Base-by-base conservation (phyloP, 192 early-diverging fungal genomes). In the Coemansia sp. region DNA sequence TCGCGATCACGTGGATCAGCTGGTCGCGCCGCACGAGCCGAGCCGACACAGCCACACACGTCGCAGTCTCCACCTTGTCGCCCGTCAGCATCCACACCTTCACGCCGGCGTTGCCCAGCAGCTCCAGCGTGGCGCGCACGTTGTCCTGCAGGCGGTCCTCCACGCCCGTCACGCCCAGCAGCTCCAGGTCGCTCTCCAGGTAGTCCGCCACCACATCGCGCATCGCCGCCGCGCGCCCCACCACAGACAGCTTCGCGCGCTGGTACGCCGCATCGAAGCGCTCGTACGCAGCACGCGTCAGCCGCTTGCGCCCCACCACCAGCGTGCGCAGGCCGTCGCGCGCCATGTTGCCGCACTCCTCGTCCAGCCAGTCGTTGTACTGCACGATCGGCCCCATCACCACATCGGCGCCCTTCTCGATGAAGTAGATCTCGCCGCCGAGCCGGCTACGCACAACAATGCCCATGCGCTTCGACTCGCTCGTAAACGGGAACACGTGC, bases 1-100 rank as follows among this genome's bases (percentile, higher is more conserved):
- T 91, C 0, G 93, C 67, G 24, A 98, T 88, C 24, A 89, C 85
- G 67, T 95, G 88, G 41, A 98, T 93, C 6, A 80, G 85, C 83
- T 95, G 94, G 69, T 93, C 93, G 29, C 95, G 86, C 1, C 92
- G 85, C 11, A 97, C 91, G 17, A 98, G 85, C 63, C 93, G 94
- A 11, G 94, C 94, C 4, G 94, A 96, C 16, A 97, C 88, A 0
- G 96, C 94, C 69, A 98, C 93, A 73, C 94, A 95, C 0, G 93
- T 95, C 29, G 96, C 96, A 17, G 96, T 98, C 75, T 98, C 96
- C 54, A 95, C 93, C 72, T 98, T 98, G 81, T 98, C 96, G 54
- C 96, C 94, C 0, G 96, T 98, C 48, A 98, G 86, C 96, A 98
- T 98, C 96, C 96, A 98, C 27, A 98, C 92, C 67, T 89, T 92